Conservation (phyloP, 805 yeast genomes). For the Saturnispora zaruensis region DNA sequence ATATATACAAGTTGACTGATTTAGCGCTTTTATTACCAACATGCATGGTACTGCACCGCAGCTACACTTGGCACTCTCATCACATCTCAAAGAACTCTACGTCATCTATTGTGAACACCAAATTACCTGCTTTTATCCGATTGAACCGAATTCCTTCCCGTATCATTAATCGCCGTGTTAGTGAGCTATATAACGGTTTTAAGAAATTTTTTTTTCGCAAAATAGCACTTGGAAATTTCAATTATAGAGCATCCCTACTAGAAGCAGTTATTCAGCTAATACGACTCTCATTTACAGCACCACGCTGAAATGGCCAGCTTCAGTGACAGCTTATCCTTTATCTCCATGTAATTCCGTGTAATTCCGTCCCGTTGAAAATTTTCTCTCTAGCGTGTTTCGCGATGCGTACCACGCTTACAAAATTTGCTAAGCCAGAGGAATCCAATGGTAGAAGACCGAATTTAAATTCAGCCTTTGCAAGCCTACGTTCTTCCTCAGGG, state of each 20-base stretch:
- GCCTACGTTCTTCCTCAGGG: neutral
- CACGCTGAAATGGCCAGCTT: neutral
- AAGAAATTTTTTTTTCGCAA: neutral
- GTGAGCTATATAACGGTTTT: neutral
- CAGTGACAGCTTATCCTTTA: neutral
- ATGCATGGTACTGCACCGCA: neutral
- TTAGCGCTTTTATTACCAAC: neutral
- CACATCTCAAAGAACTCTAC: neutral
- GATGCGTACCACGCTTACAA: neutral
- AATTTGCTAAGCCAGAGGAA: neutral
- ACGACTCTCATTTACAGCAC: neutral
- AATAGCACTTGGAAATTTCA: neutral
- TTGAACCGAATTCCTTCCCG: neutral
- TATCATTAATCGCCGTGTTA: neutral
- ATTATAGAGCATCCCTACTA: too few species aligned
- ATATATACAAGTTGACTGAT: neutral
- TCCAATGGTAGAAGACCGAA: neutral
- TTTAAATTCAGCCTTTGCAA: neutral
- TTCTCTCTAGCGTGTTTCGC: neutral
- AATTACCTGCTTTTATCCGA: neutral
- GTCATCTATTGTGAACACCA: neutral
- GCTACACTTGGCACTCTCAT: neutral
- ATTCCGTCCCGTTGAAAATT: neutral
- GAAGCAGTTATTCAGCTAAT: too few species aligned
- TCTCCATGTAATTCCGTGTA: neutral